These are phyloP conservation scores for Microthlaspi erraticum DNA, from an alignment of 345 rosid genomes.

Conservation along the genomic window DNA sequence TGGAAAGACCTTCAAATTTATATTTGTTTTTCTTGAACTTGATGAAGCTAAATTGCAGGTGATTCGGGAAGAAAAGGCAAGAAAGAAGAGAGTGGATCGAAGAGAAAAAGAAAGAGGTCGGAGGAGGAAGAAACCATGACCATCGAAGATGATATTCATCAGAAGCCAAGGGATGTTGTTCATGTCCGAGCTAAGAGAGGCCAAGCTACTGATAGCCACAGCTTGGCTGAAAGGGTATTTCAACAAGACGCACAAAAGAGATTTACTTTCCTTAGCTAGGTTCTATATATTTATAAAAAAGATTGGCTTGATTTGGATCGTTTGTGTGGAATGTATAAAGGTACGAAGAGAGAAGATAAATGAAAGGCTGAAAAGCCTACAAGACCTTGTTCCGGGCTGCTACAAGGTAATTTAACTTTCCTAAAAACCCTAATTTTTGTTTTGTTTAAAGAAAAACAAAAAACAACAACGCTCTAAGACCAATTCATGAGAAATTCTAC, in stretches of 20 bases:
- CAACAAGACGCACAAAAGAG: neutral
- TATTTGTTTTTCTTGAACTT: neutral
- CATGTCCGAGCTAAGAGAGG: conserved; percentile 80
- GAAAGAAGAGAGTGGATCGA: conserved; percentile 29
- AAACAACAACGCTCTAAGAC: neutral
- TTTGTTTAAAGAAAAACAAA: neutral
- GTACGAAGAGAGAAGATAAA: conserved; percentile 74
- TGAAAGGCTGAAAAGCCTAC: conserved; percentile 65
- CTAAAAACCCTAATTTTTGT: conserved; percentile 6
- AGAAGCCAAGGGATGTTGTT: conserved; percentile 54
- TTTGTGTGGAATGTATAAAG: conserved; percentile 39
- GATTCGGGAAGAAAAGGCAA: conserved; percentile 41
- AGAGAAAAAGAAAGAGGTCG: conserved; percentile 38
- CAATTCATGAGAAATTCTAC: neutral
- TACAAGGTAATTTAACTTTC: conserved; percentile 51
- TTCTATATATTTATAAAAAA: neutral
- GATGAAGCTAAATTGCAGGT: conserved; percentile 26
- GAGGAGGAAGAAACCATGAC: conserved; percentile 48
- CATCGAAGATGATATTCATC: conserved; percentile 28
- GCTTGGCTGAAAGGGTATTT: conserved; percentile 70
- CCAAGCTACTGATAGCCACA: conserved; percentile 79
- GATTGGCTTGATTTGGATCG: neutral
- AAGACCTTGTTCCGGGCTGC: conserved; percentile 76
- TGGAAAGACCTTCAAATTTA: neutral
- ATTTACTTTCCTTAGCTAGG: too few species aligned